Evolutionary conservation across 169 alveolate species (phyloP).

Genomic region (Toxoplasma gondii): DNA sequence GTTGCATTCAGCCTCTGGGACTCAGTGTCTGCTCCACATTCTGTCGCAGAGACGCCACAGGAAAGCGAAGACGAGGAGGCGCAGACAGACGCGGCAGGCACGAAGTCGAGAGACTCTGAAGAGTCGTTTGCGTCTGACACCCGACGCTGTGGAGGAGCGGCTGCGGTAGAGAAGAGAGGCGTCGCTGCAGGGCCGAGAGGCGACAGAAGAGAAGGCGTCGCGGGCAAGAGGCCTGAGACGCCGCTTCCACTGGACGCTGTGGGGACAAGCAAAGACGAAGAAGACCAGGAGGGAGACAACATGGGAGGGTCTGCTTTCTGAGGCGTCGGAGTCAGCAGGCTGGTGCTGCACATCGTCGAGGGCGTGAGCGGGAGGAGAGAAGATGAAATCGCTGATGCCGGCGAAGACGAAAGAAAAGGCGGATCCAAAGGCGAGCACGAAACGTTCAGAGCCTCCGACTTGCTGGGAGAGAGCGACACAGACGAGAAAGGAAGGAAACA

Average conservation of each 20-base stretch:
- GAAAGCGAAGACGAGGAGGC: too few relatives aligned
- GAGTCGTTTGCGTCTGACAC: too few relatives aligned
- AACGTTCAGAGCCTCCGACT: neutral
- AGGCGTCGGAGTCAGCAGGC: neutral
- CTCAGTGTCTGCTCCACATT: too few relatives aligned
- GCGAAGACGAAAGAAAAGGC: neutral
- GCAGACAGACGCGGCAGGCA: too few relatives aligned
- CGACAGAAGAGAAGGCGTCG: too few relatives aligned
- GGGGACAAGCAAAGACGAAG: neutral
- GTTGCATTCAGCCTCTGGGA: too few relatives aligned
- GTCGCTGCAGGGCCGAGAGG: too few relatives aligned
- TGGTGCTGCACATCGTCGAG: neutral
- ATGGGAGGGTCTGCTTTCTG: neutral
- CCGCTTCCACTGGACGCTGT: neutral
- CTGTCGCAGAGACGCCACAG: too few relatives aligned
- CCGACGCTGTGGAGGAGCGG: too few relatives aligned
- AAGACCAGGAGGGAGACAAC: neutral
- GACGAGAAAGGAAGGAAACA: conserved; percentile 25
- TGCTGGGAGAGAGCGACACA: neutral
- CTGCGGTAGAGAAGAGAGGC: too few relatives aligned
- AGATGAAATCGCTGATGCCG: neutral
- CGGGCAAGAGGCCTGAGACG: too few relatives aligned
- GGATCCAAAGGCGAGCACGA: neutral
- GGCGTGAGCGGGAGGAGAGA: neutral
- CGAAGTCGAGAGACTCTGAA: too few relatives aligned